These are phyloP conservation scores for Skeletonema costatum DNA, from an alignment of 108 stramenopile species.

Conservation along the genomic window DNA sequence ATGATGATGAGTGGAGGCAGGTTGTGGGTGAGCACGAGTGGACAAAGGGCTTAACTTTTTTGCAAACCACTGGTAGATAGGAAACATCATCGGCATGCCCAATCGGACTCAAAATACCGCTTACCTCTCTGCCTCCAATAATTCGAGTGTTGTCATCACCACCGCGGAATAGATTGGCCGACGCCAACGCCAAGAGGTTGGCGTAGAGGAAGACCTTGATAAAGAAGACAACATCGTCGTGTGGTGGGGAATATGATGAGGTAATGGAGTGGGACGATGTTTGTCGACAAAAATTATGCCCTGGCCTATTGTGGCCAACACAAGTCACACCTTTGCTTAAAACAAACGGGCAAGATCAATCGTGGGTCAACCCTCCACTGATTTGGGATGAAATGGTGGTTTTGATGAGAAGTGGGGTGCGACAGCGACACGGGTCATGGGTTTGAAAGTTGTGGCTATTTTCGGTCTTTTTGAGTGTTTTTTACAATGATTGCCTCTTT, in stretches of 20 bases:
- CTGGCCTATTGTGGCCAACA: background rate
- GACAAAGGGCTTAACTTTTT: background rate
- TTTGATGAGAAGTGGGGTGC: background rate
- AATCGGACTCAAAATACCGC: background rate
- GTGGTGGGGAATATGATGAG: background rate
- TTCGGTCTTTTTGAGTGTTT: background rate
- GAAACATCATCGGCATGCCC: background rate
- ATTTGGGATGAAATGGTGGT: background rate
- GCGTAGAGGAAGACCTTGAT: background rate
- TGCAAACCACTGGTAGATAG: no score
- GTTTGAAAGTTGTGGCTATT: no score
- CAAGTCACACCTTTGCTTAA: no score
- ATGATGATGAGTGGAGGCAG: background rate
- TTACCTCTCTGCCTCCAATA: slow-evolving; percentile 1
- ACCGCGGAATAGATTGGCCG: background rate
- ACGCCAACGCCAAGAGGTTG: background rate
- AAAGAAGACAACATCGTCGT: background rate
- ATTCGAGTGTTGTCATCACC: background rate
- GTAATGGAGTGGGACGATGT: background rate
- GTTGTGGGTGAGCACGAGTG: background rate
- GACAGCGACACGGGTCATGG: background rate
- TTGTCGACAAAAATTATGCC: background rate
- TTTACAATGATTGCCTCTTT: background rate
- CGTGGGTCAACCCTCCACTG: background rate
- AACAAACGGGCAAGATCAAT: background rate